Evolutionary conservation across 345 rosid species (phyloP), one percentile per base, ranked within the genome.

Genomic region (Rhodomyrtus tomentosa): DNA sequence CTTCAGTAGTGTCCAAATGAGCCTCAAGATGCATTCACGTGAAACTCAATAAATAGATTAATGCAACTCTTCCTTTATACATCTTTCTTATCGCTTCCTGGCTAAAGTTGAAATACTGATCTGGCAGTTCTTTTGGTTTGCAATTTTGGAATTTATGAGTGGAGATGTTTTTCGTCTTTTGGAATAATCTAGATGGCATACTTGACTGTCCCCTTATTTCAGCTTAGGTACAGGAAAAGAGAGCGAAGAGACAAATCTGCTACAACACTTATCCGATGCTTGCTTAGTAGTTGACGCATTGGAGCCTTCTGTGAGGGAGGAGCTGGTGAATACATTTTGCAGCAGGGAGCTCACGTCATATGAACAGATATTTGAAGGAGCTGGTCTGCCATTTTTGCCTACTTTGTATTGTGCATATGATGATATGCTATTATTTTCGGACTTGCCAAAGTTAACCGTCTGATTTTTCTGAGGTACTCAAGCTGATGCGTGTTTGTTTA

Each of bases 201-300:
- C 83, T 81, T 81, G 58, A 55, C 68, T 82, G 84, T 84, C 59
- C 90, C 86, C 84, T 87, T 45, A 84, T 91, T 85, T 88, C 99
- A 97, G 99, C 89, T 92, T 97, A 93, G 99, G 99, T 88, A 97
- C 98, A 54, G 99, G 99, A 74, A 97, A 95, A 91, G 99, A 97
- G 90, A 88, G 93, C 5, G 99, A 97, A 90, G 99, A 95, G 89
- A 84, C 92, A 84, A 95, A 95, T 89, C 87, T 95, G 87, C 93
- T 97, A 88, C 98, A 95, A 91, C 94, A 95, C 84, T 92, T 97
- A 87, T 93, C 99, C 85, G 95, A 95, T 91, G 95, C 99, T 86
- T 97, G 99, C 88, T 93, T 97, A 87, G 99, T 97, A 81, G 99
- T 97, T 90, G 95, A 97, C 86, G 98, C 99, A 20, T 87, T 97